phyloP scores from a whole-genome alignment of 345 rosid genomes.

The Leavenworthia alabamica region DNA sequence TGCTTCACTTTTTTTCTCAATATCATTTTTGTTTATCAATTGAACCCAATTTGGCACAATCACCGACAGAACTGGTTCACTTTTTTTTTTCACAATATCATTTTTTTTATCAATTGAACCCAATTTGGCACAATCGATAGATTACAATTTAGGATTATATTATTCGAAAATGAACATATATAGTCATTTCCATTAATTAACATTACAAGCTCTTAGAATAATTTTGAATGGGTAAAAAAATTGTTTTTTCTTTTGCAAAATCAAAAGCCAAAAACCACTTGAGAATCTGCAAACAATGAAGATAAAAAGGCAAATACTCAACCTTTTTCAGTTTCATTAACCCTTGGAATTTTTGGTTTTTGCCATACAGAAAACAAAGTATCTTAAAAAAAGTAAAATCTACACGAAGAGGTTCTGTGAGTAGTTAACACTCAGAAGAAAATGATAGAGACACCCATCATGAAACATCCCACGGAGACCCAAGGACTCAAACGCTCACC shows the following conservation, averaged over 20 bases:
- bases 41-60: too few species aligned
- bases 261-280: neutral
- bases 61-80: too few species aligned
- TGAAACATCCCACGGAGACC: constrained; percentile 86
- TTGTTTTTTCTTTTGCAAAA: neutral
- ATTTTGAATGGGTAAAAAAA: neutral
- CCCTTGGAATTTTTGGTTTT: neutral
- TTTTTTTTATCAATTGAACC: too few species aligned
- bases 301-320: too few species aligned
- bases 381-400: constrained; percentile 15
- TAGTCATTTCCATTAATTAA: too few species aligned
- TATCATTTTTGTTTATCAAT: neutral
- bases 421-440: constrained; percentile 49
- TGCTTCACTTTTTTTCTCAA: neutral
- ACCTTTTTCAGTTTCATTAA: constrained; percentile 1
- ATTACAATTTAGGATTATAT: too few species aligned
- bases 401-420: constrained; percentile 2
- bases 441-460: constrained; percentile 77
- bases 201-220: neutral
- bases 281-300: neutral
- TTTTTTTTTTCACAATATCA: too few species aligned
- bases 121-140: too few species aligned
- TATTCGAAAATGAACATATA: too few species aligned
- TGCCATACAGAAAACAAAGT: constrained; percentile 16
- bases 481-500: constrained; percentile 97